Percentiles rank a stretch among this genome's conserved stretches.
phyloP scores from a whole-genome alignment of 345 rosid species.

The Eucalyptus erythrocorys region DNA sequence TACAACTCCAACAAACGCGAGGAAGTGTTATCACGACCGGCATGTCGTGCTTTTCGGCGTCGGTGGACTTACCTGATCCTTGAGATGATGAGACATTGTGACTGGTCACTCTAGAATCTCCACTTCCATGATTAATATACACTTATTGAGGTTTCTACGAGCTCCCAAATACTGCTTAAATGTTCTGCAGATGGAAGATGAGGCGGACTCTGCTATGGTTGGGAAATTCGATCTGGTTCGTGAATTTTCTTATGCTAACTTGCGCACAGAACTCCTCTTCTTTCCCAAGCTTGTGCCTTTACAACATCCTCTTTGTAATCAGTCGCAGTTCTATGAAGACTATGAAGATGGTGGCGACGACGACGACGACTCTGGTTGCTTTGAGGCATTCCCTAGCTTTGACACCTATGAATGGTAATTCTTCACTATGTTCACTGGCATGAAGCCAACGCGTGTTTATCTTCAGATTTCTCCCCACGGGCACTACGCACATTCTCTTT shows the following conservation, averaged over 20 bases:
- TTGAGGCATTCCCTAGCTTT: not conserved
- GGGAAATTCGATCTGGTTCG: conserved; percentile 22
- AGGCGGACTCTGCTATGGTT: conserved; percentile 26
- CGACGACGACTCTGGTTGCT: not conserved
- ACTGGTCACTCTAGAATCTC: not conserved
- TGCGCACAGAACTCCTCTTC: not conserved
- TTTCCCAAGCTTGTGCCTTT: not conserved
- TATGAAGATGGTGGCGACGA: not conserved
- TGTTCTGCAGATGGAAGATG: conserved; percentile 24
- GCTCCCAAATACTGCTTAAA: not conserved
- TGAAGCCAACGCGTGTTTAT: not conserved
- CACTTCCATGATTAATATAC: not conserved
- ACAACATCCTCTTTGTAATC: not conserved
- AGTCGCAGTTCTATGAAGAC: conserved; percentile 4
- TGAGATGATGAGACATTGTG: not conserved
- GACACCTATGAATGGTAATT: conserved; percentile 3
- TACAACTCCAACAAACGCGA: not conserved
- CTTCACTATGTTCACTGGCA: not conserved
- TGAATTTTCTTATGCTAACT: not conserved
- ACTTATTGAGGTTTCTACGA: not conserved
- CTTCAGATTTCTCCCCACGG: not conserved
- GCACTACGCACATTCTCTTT: not conserved
- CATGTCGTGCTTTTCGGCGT: not conserved
- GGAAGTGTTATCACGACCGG: not conserved
- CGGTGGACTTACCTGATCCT: not conserved